These are phyloP conservation scores for Chimonanthus salicifolius DNA, from an alignment of 164 flowering plant genomes.

Conservation along the genomic window DNA sequence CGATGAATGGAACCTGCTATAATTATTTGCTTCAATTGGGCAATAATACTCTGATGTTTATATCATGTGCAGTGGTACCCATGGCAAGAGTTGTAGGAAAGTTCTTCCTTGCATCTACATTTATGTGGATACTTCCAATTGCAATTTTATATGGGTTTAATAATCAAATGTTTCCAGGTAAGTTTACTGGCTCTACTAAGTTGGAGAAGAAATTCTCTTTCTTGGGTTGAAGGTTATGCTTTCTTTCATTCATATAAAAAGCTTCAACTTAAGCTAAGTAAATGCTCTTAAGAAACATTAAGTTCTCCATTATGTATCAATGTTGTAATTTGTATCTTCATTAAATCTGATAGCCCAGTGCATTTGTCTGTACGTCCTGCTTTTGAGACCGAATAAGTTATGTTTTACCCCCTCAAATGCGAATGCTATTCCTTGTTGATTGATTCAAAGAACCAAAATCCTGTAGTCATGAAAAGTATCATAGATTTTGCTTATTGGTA, in stretches of 20 bases:
- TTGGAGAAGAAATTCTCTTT: not conserved
- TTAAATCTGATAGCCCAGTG: not conserved
- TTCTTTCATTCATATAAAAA: not conserved
- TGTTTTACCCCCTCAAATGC: too few relatives aligned
- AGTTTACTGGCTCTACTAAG: not conserved
- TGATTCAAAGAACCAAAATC: too few relatives aligned
- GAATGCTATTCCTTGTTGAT: too few relatives aligned
- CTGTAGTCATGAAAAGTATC: not conserved
- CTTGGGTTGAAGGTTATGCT: not conserved
- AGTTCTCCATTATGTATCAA: not conserved
- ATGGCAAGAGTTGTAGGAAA: constrained; percentile 3
- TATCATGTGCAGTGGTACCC: not conserved
- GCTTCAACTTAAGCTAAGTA: not conserved
- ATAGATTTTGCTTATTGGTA: not conserved
- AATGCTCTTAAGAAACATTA: not conserved
- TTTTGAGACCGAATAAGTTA: too few relatives aligned
- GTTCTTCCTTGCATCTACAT: constrained; percentile 5
- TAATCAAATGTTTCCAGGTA: constrained; percentile 9
- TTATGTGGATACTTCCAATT: constrained; percentile 13
- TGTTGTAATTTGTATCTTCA: too few relatives aligned
- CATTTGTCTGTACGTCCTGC: not conserved
- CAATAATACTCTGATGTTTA: not conserved
- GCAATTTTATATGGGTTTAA: constrained; percentile 10
- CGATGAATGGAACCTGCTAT: not conserved
- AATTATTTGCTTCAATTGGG: too few relatives aligned